phyloP scores from a whole-genome alignment of 805 yeast genomes.

The Metschnikowia shivogae region DNA sequence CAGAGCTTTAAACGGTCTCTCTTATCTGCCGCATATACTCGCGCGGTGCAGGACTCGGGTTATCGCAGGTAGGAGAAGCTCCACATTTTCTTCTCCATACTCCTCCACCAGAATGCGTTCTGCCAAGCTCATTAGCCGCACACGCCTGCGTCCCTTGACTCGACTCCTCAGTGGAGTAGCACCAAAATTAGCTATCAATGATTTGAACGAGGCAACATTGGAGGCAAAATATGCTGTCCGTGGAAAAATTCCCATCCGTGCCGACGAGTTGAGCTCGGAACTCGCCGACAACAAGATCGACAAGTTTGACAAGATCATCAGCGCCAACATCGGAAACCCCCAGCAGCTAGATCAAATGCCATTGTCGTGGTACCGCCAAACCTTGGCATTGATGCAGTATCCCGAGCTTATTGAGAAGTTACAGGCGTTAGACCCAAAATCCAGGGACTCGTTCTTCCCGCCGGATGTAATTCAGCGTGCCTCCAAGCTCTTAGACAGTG shows the following conservation, averaged over 20 bases:
- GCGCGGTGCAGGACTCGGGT: conserved; percentile 2
- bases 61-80: background rate
- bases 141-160: background rate
- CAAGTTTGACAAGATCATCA: conserved; percentile 75
- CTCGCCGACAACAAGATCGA: conserved; percentile 50
- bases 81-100: background rate
- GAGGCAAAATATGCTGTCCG: conserved; percentile 95
- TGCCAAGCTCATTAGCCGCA: background rate
- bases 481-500: conserved; percentile 47
- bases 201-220: conserved; percentile 69
- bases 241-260: conserved; percentile 89
- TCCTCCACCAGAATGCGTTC: background rate
- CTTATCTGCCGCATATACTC: conserved; percentile 2
- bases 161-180: conserved; percentile 8
- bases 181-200: conserved; percentile 25
- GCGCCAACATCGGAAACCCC: conserved; percentile 96
- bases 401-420: conserved; percentile 54
- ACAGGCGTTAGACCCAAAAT: conserved; percentile 21
- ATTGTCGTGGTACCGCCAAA: conserved; percentile 91
- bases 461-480: conserved; percentile 77
- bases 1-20: background rate
- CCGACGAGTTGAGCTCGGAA: conserved; percentile 71
- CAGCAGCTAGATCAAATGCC: conserved; percentile 96
- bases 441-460: conserved; percentile 40
- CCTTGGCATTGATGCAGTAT: conserved; percentile 77